Evolutionary conservation across 2,329 filamentous ascomycete species (phyloP), one percentile per base, ranked within the genome.

Genomic region (Trichoderma sp.): DNA sequence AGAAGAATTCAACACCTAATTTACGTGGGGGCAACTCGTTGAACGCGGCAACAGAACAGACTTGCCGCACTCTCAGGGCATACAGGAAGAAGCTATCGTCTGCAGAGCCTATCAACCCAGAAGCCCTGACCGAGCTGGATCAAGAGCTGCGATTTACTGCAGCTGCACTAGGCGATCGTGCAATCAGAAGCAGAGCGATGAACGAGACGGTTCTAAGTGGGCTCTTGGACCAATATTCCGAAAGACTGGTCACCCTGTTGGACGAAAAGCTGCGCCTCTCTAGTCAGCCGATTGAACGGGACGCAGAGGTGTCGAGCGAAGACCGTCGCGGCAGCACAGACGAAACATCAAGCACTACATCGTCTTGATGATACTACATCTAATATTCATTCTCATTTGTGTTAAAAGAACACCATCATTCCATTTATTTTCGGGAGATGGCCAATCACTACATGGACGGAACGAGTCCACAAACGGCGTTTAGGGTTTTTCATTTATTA

Each of bases 221-320:
- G 61, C 80, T 94, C 56, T 81, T 94, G 8, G 92, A 93, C 73
- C 88, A 92, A 79, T 93, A 93, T 75, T 92, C 90, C 2, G 90
- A 93, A 75, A 85, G 89, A 70, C 81, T 94, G 59, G 88, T 93
- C 6, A 87, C 84, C 57, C 84, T 93, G 78, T 83, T 94, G 56
- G 91, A 94, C 72, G 89, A 93, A 77, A 92, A 91, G 77, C 83
- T 93, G 62, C 81, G 85, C 58, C 78, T 89, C 40, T 83, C 76
- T 11, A 80, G 77, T 74, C 76, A 80, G 40, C 74, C 77, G 43
- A 76, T 74, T 68, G 75, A 79, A 69, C 72, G 74, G 66, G 78
- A 77, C 27, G 73, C 73, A 19, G 76, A 77, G 5, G 77, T 72
- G 64, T 71, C 72, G 33, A 74, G 74, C 33, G 77, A 77, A 47